Conservation (phyloP, 345 rosid species). For the Toxicodendron radicans region DNA sequence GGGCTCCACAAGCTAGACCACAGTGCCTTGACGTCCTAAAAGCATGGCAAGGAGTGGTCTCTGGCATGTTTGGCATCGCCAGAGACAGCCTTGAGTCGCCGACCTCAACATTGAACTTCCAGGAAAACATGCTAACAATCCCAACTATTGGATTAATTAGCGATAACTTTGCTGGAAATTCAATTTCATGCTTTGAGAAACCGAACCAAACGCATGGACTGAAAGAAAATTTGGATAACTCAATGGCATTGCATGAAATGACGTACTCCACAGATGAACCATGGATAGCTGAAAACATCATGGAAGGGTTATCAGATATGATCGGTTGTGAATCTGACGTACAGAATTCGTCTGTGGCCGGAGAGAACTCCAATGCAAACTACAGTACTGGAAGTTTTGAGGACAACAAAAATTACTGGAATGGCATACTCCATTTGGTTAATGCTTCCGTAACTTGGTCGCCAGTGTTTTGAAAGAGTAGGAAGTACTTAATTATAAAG, state of each 20-base stretch:
- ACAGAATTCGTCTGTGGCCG: constrained; percentile 8
- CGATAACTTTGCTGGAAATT: constrained; percentile 12
- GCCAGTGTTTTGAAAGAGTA: constrained; percentile 21
- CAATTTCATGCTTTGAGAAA: constrained; percentile 9
- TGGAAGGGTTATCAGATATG: constrained; percentile 28
- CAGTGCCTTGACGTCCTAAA: constrained; percentile 50
- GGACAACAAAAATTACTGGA: constrained; percentile 41
- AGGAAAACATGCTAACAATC: constrained; percentile 13
- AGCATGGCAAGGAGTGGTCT: constrained; percentile 42
- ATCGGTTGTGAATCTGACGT: constrained; percentile 23
- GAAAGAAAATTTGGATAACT: constrained; percentile 9
- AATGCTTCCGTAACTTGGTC: constrained; percentile 28
- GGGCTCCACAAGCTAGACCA: constrained; percentile 21
- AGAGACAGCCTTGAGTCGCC: constrained; percentile 35
- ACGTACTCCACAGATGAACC: neutral
- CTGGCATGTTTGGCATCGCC: constrained; percentile 28
- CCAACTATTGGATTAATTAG: constrained; percentile 17
- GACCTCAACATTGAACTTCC: constrained; percentile 29
- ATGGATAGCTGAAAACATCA: constrained; percentile 17
- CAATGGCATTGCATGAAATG: constrained; percentile 21
- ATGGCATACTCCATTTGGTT: constrained; percentile 32
- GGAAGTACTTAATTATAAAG: neutral
- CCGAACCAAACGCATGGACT: neutral
- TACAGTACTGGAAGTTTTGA: constrained; percentile 22
- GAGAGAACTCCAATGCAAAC: constrained; percentile 14